A percentile compares a stretch with the other conserved stretches of the same genome.
phyloP scores from a whole-genome alignment of 192 early-diverging fungal species.

The Entomortierella parvispora region DNA sequence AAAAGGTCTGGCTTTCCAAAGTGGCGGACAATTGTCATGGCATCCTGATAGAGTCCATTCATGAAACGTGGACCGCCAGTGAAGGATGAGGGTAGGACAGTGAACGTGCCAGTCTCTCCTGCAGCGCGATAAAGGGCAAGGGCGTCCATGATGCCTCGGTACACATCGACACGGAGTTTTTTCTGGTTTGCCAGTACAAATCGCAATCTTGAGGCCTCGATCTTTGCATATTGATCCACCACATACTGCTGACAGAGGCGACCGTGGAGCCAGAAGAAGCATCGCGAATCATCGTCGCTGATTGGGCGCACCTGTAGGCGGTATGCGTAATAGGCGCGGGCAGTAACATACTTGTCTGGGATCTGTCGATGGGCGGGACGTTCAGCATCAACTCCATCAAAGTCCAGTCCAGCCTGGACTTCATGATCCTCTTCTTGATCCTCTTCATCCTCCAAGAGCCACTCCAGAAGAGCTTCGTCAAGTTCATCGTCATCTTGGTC shows the following conservation, averaged over 20 bases:
- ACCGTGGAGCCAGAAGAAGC: too few relatives aligned
- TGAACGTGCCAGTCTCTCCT: too few relatives aligned
- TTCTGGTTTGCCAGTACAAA: too few relatives aligned
- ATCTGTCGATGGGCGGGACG: neutral
- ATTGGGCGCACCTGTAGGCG: conserved; percentile 10
- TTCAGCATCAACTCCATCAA: neutral
- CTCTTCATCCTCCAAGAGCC: too few relatives aligned
- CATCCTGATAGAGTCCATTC: conserved; percentile 12
- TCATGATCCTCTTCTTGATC: too few relatives aligned
- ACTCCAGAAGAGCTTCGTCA: too few relatives aligned
- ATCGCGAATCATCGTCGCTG: neutral
- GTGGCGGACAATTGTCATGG: conserved; percentile 17
- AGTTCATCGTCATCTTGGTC: too few relatives aligned
- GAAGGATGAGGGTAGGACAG: conserved; percentile 17
- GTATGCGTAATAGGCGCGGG: conserved; percentile 12
- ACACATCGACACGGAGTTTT: too few relatives aligned
- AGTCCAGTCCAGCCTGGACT: neutral
- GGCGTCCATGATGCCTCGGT: too few relatives aligned
- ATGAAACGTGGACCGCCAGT: conserved; percentile 22
- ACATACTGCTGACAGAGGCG: too few relatives aligned
- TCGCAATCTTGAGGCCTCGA: too few relatives aligned
- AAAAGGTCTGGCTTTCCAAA: conserved; percentile 46
- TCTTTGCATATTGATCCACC: too few relatives aligned
- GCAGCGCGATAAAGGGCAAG: neutral
- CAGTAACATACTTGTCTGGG: neutral